These are phyloP conservation scores for Capronia coronata DNA, from an alignment of 2,329 filamentous ascomycete species.

Conservation along the genomic window DNA sequence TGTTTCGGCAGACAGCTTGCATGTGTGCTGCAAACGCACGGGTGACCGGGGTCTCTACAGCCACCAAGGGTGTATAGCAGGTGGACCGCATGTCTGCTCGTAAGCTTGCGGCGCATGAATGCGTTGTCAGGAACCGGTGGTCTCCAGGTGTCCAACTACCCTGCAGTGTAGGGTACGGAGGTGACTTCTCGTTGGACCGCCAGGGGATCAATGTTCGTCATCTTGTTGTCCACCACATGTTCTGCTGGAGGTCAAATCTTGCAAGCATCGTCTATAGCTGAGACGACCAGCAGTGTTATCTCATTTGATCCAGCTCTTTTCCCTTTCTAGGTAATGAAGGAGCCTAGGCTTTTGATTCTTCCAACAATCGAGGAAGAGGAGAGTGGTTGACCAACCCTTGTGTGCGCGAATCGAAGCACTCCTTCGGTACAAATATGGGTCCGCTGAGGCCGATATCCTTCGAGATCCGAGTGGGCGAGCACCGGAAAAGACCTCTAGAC, in stretches of 20 bases:
- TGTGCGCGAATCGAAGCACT: too few relatives aligned
- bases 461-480: background rate
- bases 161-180: too few relatives aligned
- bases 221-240: too few relatives aligned
- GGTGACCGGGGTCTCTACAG: conserved; percentile 4
- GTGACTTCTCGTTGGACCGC: conserved; percentile 7
- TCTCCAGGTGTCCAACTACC: conserved; percentile 4
- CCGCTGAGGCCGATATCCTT: background rate
- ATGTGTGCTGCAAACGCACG: conserved; percentile 19
- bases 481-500: too few relatives aligned
- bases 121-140: conserved; percentile 17
- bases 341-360: background rate
- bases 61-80: conserved; percentile 4
- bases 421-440: too few relatives aligned
- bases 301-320: background rate
- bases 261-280: background rate
- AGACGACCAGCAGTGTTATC: background rate
- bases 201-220: background rate
- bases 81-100: conserved; percentile 11
- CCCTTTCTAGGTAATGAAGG: background rate
- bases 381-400: background rate
- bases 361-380: too few relatives aligned
- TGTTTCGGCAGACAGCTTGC: conserved; percentile 4
- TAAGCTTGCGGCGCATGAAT: conserved; percentile 18
- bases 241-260: background rate